Evolutionary conservation across 257 asterid species (phyloP).

Genomic region (Cordia subcordata): DNA sequence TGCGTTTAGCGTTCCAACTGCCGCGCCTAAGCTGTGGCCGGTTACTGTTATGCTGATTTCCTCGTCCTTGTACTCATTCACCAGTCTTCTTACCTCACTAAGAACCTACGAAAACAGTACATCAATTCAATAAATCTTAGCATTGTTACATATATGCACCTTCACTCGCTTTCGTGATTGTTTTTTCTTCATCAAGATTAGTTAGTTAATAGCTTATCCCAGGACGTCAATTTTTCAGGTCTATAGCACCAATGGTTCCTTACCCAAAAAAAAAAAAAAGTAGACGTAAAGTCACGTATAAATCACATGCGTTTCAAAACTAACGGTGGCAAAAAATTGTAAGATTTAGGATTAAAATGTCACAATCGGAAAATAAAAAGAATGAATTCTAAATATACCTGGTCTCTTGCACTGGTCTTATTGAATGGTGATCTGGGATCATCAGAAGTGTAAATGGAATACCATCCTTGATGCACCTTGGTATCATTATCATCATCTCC

Average conservation of each 20-base stretch:
- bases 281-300: too few relatives aligned
- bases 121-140: not conserved
- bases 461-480: constrained; percentile 68
- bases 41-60: constrained; percentile 55
- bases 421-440: constrained; percentile 59
- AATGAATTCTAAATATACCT: constrained; percentile 50
- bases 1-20: constrained; percentile 47
- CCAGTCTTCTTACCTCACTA: constrained; percentile 24
- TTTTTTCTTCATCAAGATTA: too few relatives aligned
- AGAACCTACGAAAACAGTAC: constrained; percentile 29
- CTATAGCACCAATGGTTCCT: too few relatives aligned
- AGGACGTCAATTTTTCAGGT: too few relatives aligned
- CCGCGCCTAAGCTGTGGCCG: constrained; percentile 69
- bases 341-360: too few relatives aligned
- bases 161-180: too few relatives aligned
- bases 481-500: constrained; percentile 25
- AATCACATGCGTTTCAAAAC: too few relatives aligned
- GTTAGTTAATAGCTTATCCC: too few relatives aligned
- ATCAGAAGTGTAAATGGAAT: constrained; percentile 66
- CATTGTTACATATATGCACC: too few relatives aligned
- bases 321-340: too few relatives aligned
- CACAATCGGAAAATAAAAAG: too few relatives aligned
- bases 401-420: constrained; percentile 55
- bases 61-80: constrained; percentile 38
- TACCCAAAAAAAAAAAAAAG: too few relatives aligned